Evolutionary conservation across 1,139 yeast species (phyloP).

Genomic region (Geotrichum reessii): DNA sequence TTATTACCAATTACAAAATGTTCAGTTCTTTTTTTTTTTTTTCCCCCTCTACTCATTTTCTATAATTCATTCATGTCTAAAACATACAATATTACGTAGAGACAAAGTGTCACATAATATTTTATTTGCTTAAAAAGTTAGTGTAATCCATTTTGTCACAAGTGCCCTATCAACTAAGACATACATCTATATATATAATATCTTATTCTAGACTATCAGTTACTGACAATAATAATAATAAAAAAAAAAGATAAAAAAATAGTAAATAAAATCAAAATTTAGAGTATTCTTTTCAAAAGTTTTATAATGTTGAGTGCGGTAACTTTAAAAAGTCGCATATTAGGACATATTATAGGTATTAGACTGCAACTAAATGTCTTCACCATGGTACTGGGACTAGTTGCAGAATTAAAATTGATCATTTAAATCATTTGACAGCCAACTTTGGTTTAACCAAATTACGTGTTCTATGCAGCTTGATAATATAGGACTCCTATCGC

Average conservation of each 20-base stretch:
- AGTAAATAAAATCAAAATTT: background rate
- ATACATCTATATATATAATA: background rate
- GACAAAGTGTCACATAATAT: background rate
- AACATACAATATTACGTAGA: background rate
- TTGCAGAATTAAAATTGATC: too few relatives aligned
- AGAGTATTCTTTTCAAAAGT: background rate
- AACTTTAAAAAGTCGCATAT: background rate
- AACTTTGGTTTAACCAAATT: too few relatives aligned
- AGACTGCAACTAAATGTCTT: too few relatives aligned
- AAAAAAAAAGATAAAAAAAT: background rate
- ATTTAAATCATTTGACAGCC: too few relatives aligned
- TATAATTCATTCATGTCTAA: background rate
- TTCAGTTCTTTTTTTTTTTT: too few relatives aligned
- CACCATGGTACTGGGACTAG: too few relatives aligned
- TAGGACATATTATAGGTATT: too few relatives aligned
- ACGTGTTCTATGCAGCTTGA: too few relatives aligned
- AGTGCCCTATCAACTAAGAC: background rate
- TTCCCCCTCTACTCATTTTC: too few relatives aligned
- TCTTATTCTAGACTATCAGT: background rate
- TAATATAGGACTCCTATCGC: too few relatives aligned
- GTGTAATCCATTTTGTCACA: background rate
- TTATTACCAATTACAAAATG: too few relatives aligned
- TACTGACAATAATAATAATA: background rate
- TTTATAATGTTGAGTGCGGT: background rate
- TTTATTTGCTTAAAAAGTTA: background rate